Conservation (phyloP, 371 early-diverging fungal species). For the Smittium culicis region DNA sequence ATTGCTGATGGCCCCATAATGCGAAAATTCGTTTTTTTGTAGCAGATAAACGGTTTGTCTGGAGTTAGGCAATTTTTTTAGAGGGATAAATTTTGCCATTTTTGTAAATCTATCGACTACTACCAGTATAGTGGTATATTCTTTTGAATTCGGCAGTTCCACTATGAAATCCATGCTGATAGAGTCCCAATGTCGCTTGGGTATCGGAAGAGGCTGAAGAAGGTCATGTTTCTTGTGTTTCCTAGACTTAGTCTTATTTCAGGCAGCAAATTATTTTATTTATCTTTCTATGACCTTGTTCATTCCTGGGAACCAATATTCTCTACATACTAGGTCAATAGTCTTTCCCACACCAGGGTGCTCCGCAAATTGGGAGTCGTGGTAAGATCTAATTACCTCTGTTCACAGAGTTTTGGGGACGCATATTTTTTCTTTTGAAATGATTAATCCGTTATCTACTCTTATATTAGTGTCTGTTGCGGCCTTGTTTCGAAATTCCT, state of each 20-base stretch:
- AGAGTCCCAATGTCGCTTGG: conserved; percentile 29
- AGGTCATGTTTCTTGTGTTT: conserved; percentile 17
- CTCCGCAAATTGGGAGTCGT: background rate
- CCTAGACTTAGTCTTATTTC: conserved; percentile 1
- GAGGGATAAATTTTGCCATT: too few relatives aligned
- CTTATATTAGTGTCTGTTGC: background rate
- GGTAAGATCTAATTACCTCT: conserved; percentile 3
- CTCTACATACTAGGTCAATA: conserved; percentile 5
- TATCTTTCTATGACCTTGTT: conserved; percentile 5
- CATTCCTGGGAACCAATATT: conserved; percentile 9
- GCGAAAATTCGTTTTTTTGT: too few relatives aligned
- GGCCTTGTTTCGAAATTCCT: background rate
- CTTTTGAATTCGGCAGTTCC: conserved; percentile 26
- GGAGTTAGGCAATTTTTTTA: too few relatives aligned
- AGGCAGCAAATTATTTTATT: background rate
- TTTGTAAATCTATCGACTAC: too few relatives aligned
- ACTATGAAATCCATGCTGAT: conserved; percentile 38
- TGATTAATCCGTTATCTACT: background rate
- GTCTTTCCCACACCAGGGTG: conserved; percentile 7
- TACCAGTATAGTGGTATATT: conserved; percentile 30
- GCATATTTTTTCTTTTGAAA: conserved; percentile 4
- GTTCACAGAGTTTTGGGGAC: background rate
- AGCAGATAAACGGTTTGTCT: too few relatives aligned
- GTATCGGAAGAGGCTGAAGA: conserved; percentile 31
- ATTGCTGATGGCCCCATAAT: too few relatives aligned